These are phyloP conservation scores for Cladorrhinum sp. DNA, from an alignment of 2,329 filamentous ascomycete species.

Conservation along the genomic window DNA sequence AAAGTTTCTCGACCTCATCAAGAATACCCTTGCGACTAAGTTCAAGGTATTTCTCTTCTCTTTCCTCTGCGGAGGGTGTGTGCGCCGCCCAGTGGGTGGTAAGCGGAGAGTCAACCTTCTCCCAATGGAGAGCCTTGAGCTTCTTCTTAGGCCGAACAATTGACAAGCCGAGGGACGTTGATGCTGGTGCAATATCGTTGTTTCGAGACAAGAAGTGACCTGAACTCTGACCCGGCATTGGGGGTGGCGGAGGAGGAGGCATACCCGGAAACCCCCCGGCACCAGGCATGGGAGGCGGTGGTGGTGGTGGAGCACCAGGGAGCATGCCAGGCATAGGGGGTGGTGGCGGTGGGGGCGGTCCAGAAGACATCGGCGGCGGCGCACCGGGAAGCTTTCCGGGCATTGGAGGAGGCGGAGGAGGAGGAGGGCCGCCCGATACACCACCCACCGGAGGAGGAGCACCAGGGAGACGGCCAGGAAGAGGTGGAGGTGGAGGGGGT, in stretches of 20 bases:
- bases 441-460: conserved; percentile 38
- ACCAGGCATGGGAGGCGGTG: conserved; percentile 38
- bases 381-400: conserved; percentile 43
- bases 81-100: conserved; percentile 91
- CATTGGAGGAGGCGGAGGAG: conserved; percentile 42
- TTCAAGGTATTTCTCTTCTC: conserved; percentile 94
- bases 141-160: conserved; percentile 96
- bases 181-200: conserved; percentile 47
- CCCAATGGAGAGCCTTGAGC: conserved; percentile 98
- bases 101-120: conserved; percentile 91
- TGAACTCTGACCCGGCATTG: conserved; percentile 64
- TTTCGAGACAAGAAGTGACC: conserved; percentile 73
- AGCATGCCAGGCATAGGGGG: conserved; percentile 47
- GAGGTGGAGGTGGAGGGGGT: conserved; percentile 43
- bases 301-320: conserved; percentile 37
- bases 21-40: conserved; percentile 91
- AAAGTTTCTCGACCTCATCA: conserved; percentile 95
- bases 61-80: conserved; percentile 78
- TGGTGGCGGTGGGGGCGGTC: conserved; percentile 36
- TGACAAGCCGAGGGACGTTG: conserved; percentile 65
- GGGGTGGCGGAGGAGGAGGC: conserved; percentile 51
- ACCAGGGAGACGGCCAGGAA: conserved; percentile 36
- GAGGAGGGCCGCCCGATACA: conserved; percentile 35
- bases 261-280: conserved; percentile 28
- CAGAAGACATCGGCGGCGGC: conserved; percentile 34